Evolutionary conservation across 306 rosid genomes (phyloP), one percentile per base, ranked within the genome.

Genomic region (Quercus agrifolia): DNA sequence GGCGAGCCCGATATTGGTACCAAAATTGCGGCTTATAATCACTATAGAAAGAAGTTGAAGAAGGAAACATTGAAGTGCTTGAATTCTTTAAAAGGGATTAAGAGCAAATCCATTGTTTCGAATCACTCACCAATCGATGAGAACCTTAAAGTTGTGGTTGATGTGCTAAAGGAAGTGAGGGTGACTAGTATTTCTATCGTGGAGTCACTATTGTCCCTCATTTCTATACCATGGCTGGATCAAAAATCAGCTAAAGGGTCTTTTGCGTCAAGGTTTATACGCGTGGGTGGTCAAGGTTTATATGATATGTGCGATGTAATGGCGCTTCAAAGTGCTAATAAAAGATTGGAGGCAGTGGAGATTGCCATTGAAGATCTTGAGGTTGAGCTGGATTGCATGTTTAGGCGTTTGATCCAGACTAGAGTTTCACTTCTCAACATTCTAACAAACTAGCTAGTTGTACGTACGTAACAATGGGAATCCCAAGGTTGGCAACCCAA

Each of bases 391-490:
- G 90, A 84, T 25, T 84, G 87, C 77, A 86, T 89, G 81, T 86
- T 87, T 23, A 89, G 93, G 71, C 89, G 93, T 78, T 87, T 91
- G 87, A 91, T 86, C 70, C 87, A 86, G 74, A 89, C 92, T 19
- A 86, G 90, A 56, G 91, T 86, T 62, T 84, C 89, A 55, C 96
- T 91, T 51, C 93, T 89, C 74, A 86, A 89, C 74, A 85, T 87
- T 51, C 90, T 84, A 23, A 87, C 87, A 74, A 89, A 58, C 25
- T 77, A 77, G 33, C 55, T 76, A 21, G 28, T 0, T 55, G 1
- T 61, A 14, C 4, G 63, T 20, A 10, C 31, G 66, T 59, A 59
- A 23, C 2, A 21, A 8, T 10, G 18, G 13, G 27, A 9, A 59
- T 59, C 33, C 66, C 66, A 28, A 27, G 70, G 35, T 72, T 72